Evolutionary conservation across 257 asterid species (phyloP).

Genomic region (Nicotiana knightiana): DNA sequence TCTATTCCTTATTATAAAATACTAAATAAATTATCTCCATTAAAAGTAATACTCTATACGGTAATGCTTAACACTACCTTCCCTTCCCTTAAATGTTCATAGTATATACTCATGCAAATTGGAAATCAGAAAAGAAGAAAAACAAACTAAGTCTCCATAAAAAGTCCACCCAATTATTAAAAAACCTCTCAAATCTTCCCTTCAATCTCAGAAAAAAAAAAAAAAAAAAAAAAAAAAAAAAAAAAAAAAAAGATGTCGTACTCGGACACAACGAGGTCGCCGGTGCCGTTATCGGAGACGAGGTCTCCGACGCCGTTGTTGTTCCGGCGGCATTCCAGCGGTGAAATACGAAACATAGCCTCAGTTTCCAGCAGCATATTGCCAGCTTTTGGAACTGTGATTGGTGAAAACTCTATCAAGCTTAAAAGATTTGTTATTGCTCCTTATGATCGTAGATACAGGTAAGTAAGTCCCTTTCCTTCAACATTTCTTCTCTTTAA

Average conservation of each 20-base stretch:
- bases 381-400: conserved; percentile 86
- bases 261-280: conserved; percentile 25
- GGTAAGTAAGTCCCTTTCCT: conserved; percentile 24
- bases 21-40: background rate
- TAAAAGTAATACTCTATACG: background rate
- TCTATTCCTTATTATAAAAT: background rate
- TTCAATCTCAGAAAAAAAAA: conserved; percentile 5
- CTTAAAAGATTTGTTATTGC: conserved; percentile 54
- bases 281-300: conserved; percentile 29
- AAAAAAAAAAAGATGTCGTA: conserved; percentile 19
- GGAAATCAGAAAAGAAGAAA: background rate
- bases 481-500: no score
- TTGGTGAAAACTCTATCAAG: conserved; percentile 51
- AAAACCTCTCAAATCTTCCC: background rate
- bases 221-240: background rate
- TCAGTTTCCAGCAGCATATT: conserved; percentile 80
- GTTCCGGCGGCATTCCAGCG: conserved; percentile 54
- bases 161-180: background rate
- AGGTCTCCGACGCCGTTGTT: conserved; percentile 59
- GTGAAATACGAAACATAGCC: conserved; percentile 49
- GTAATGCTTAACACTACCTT: background rate
- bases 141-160: background rate
- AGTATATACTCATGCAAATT: background rate
- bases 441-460: conserved; percentile 81
- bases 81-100: background rate